A percentile compares a stretch with the other conserved stretches of the same genome.
Conservation (phyloP, 352 stramenopile species). For the Stramenopiles sp. region DNA sequence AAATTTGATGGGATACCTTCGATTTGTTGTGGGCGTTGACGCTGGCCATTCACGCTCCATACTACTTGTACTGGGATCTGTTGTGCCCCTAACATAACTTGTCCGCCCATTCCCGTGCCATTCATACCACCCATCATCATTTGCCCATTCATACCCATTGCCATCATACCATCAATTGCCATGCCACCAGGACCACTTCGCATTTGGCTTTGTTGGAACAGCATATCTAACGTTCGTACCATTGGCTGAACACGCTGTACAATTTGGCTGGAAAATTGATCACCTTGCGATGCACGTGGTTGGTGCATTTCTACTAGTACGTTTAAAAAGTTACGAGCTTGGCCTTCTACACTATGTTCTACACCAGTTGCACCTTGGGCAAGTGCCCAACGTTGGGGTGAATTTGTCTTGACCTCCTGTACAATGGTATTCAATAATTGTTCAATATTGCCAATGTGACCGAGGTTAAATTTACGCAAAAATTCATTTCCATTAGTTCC, state of each 20-base stretch:
- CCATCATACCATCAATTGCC: background rate
- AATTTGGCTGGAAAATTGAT: background rate
- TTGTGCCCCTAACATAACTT: background rate
- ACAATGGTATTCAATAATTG: background rate
- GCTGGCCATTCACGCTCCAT: background rate
- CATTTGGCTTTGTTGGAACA: background rate
- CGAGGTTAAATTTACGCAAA: background rate
- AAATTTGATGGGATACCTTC: background rate
- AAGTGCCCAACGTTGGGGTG: background rate
- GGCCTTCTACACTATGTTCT: background rate
- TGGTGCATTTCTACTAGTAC: background rate
- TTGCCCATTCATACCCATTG: no score
- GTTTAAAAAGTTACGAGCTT: background rate
- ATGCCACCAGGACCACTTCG: background rate
- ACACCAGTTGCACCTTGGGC: background rate
- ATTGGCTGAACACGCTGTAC: background rate
- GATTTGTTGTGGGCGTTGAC: background rate
- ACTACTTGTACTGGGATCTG: background rate
- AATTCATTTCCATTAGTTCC: background rate
- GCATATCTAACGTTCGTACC: background rate
- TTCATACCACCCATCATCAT: background rate
- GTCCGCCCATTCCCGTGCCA: background rate
- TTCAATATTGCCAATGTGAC: background rate
- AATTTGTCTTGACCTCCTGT: background rate
- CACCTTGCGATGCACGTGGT: background rate